Percentiles rank a stretch among this genome's conserved stretches.
Conservation (phyloP, 2,329 filamentous ascomycete species). For the Diaporthe sp. region DNA sequence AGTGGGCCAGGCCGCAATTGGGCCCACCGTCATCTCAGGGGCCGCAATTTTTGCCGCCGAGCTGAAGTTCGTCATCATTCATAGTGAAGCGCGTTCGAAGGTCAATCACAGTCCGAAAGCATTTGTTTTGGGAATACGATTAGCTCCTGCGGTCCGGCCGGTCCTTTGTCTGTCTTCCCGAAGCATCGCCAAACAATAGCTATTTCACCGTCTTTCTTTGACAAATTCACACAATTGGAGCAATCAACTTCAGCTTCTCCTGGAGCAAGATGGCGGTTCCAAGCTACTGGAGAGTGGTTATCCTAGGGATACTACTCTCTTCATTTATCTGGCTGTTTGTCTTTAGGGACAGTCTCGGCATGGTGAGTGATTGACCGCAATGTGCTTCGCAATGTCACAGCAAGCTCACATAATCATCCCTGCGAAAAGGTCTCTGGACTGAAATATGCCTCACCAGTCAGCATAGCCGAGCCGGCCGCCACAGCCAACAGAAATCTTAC, state of each 20-base stretch:
- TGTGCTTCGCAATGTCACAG: background rate
- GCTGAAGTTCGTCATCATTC: background rate
- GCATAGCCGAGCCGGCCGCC: background rate
- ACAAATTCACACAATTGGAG: background rate
- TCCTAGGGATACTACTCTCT: background rate
- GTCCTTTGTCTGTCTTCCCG: background rate
- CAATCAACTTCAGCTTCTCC: background rate
- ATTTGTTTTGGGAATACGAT: background rate
- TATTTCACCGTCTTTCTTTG: background rate
- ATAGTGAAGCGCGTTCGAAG: too few species aligned
- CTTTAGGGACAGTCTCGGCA: background rate
- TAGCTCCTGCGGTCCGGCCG: background rate
- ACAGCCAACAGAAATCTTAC: background rate
- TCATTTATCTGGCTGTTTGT: background rate
- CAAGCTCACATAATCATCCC: background rate
- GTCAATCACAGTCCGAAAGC: too few species aligned
- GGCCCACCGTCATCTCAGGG: background rate
- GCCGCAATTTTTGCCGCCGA: background rate
- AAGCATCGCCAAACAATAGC: background rate
- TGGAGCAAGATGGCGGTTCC: background rate
- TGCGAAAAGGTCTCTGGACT: background rate
- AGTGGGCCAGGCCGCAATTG: background rate
- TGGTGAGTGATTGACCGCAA: background rate
- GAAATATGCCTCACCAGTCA: background rate
- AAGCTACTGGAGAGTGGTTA: background rate